Conservation (phyloP, 2,329 filamentous ascomycete genomes). For the Neopestalotiopsis sp. region DNA sequence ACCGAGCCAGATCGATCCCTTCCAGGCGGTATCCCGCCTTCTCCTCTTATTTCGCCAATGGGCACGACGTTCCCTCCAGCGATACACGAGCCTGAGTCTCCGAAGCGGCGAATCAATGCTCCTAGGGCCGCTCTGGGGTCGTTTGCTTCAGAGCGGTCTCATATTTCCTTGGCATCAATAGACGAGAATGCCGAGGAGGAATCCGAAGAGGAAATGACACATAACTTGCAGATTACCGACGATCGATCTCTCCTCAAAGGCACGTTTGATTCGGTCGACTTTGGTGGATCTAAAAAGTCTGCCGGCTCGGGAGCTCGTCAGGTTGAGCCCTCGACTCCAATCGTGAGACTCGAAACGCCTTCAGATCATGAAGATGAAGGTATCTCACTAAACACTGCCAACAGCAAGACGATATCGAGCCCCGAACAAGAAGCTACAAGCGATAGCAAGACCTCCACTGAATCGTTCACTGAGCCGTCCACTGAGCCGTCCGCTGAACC, state of each 20-base stretch:
- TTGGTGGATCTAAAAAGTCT: constrained; percentile 2
- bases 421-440: constrained; percentile 26
- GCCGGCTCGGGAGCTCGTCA: background rate
- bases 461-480: constrained; percentile 21
- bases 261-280: constrained; percentile 11
- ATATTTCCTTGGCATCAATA: constrained; percentile 19
- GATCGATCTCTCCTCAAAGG: background rate
- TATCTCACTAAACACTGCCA: constrained; percentile 15
- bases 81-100: background rate
- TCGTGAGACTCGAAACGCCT: constrained; percentile 13
- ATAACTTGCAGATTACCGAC: background rate
- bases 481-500: too few relatives aligned
- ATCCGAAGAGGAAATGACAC: background rate
- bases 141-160: constrained; percentile 18
- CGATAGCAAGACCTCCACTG: constrained; percentile 14
- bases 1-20: constrained; percentile 34
- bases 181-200: constrained; percentile 19
- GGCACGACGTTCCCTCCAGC: constrained; percentile 9
- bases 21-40: constrained; percentile 25
- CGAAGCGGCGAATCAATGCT: constrained; percentile 5
- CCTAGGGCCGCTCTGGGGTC: constrained; percentile 11
- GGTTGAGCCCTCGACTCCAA: background rate
- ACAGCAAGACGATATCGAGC: constrained; percentile 11
- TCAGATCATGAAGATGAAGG: constrained; percentile 20
- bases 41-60: constrained; percentile 24